Evolutionary conservation across 192 early-diverging fungal species (phyloP), one percentile per base, ranked within the genome.

Genomic region (Coemansia sp.): DNA sequence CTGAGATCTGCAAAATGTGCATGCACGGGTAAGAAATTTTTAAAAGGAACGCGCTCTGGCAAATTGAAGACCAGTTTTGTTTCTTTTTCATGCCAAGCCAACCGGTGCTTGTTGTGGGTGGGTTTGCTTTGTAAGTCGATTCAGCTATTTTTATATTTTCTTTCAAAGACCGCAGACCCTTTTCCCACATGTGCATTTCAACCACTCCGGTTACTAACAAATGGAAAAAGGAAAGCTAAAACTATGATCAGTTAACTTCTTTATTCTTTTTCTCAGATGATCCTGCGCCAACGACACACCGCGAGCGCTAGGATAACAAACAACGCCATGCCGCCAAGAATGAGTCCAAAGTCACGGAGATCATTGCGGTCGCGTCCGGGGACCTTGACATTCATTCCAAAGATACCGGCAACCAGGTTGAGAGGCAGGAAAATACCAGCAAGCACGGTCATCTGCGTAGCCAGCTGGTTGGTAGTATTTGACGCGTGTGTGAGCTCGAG

Each of bases 401-500:
- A 91, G 18, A 89, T 65, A 65, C 90, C 90, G 11, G 88, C 86
- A 3, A 91, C 76, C 65, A 89, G 77, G 62, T 88, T 90, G 75
- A 91, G 85, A 15, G 89, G 89, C 51, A 84, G 40, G 36, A 84
- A 76, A 21, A 90, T 73, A 37, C 85, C 86, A 4, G 87, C 88
- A 26, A 91, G 72, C 62, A 75, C 69, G 0, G 78, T 75, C 72
- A 75, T 72, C 55, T 80, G 72, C 46, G 78, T 75, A 3, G 73
- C 73, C 51, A 80, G 69, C 66, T 75, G 66, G 57, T 80, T 80
- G 40, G 78, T 80, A 5, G 72, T 75, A 42, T 75, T 75, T 9
- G 83, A 87, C 36, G 87, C 85, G 64, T 88, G 82, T 7, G 90
- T 90, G 72, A 94, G 85, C 69, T 94, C 93, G 19, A 95, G 87